Evolutionary conservation across 257 asterid species (phyloP).

Genomic region (Ehretia macrophylla): DNA sequence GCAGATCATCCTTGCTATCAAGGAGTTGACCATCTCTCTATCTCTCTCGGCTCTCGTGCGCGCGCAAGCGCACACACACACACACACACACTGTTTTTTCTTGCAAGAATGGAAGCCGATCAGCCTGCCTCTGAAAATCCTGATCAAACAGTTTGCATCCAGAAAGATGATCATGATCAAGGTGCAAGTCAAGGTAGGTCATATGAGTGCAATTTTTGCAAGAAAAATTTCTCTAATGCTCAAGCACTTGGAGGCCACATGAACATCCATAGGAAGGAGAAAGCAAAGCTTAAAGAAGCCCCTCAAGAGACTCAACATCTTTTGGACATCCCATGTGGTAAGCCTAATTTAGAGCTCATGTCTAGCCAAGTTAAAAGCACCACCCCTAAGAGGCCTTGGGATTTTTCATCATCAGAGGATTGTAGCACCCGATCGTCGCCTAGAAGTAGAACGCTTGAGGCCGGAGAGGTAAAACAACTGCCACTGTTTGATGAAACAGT

Average conservation of each 20-base stretch:
- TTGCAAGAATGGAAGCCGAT: no score
- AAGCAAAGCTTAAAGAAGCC: slow-evolving; percentile 14
- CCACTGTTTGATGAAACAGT: slow-evolving; percentile 12
- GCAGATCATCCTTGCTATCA: no score
- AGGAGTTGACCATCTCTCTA: no score
- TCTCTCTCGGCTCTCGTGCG: no score
- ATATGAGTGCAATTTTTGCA: slow-evolving; percentile 24
- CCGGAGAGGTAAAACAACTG: slow-evolving; percentile 7
- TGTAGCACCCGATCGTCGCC: no score
- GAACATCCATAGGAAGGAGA: slow-evolving; percentile 22
- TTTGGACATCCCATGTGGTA: no score
- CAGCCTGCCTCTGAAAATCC: no score
- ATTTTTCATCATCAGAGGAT: not conserved
- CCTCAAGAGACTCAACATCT: not conserved
- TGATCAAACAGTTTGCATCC: no score
- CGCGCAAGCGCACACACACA: no score
- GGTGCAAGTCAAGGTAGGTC: not conserved
- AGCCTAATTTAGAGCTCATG: slow-evolving; percentile 7
- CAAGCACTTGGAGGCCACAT: slow-evolving; percentile 30
- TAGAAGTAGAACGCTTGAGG: not conserved
- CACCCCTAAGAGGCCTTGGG: no score
- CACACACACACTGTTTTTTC: no score
- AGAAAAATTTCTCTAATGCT: slow-evolving; percentile 21
- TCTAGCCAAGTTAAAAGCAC: not conserved
- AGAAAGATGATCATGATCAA: no score